Base-by-base conservation (phyloP, 2,329 filamentous ascomycete genomes). In the Colletotrichum sp. region DNA sequence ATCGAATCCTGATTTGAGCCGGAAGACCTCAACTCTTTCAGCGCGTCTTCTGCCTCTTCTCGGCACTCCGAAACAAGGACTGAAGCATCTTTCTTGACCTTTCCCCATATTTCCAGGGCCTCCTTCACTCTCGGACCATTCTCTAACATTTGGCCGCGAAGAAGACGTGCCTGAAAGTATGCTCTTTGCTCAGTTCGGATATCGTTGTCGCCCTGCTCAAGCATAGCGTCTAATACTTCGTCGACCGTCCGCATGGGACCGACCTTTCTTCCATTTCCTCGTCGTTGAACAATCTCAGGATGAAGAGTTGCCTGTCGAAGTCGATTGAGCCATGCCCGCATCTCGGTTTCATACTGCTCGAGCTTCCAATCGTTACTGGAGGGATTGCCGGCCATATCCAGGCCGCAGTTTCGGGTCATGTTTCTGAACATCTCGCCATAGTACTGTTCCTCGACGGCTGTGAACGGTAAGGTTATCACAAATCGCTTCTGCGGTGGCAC, bases 201-300 rank as follows among this genome's bases (percentile, higher is more conserved):
- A 1, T 85, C 82, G 8, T 87, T 87, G 73, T 96, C 94, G 58
- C 94, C 96, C 80, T 96, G 93, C 71, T 98, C 95, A 74, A 98
- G 93, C 96, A 99, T 98, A 6, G 93, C 92, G 78, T 95, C 93
- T 13, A 99, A 87, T 2, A 98, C 96, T 83, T 98, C 95, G 22
- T 93, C 91, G 3, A 98, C 93, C 1, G 96, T 97, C 15, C 94
- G 90, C 78, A 98, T 88, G 0, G 95, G 93, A 0, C 91, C 92
- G 69, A 88, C 89, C 65, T 89, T 91, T 60, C 90, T 88, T 2
- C 93, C 93, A 8, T 95, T 84, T 0, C 91, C 89, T 76, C 89
- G 90, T 16, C 93, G 88, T 36, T 90, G 90, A 12, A 89, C 89
- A 56, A 98, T 91, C 81, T 98, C 94, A 0, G 96, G 95, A 83